Conservation (phyloP, 108 stramenopile species). For the Cyclotella kingstonii region DNA sequence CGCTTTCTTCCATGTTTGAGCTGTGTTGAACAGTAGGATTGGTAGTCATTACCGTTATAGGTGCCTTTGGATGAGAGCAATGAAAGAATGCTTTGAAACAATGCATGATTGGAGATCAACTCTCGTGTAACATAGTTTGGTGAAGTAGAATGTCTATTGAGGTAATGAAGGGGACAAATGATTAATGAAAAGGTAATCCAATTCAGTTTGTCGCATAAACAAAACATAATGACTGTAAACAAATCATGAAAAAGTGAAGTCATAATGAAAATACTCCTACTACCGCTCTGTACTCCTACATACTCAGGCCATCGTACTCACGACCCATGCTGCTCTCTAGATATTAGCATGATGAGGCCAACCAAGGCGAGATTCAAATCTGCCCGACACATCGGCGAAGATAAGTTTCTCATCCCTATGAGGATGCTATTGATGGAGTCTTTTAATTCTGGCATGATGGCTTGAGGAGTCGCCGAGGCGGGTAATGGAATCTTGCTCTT, state of each 20-base stretch:
- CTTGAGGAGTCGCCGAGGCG: slow-evolving; percentile 3
- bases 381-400: slow-evolving; percentile 1
- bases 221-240: too few species aligned
- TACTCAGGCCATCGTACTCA: too few species aligned
- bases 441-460: slow-evolving; percentile 9
- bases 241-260: too few species aligned
- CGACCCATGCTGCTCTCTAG: background rate
- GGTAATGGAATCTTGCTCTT: too few species aligned
- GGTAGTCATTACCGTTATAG: too few species aligned
- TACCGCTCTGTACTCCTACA: too few species aligned
- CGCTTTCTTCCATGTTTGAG: slow-evolving; percentile 13
- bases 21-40: background rate
- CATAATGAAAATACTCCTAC: too few species aligned
- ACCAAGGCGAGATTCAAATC: slow-evolving; percentile 6
- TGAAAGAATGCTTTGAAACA: slow-evolving; percentile 13
- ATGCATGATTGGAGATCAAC: slow-evolving; percentile 11
- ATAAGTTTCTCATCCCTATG: background rate
- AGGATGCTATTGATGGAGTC: slow-evolving; percentile 9
- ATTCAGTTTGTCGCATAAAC: too few species aligned
- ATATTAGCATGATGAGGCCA: background rate
- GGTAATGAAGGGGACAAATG: background rate
- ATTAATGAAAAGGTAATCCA: background rate
- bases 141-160: too few species aligned
- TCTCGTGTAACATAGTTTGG: slow-evolving; percentile 16
- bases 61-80: too few species aligned